Evolutionary conservation across 108 stramenopile genomes (phyloP), one percentile per base, ranked within the genome.

Genomic region (Mediolabrus comicus): DNA sequence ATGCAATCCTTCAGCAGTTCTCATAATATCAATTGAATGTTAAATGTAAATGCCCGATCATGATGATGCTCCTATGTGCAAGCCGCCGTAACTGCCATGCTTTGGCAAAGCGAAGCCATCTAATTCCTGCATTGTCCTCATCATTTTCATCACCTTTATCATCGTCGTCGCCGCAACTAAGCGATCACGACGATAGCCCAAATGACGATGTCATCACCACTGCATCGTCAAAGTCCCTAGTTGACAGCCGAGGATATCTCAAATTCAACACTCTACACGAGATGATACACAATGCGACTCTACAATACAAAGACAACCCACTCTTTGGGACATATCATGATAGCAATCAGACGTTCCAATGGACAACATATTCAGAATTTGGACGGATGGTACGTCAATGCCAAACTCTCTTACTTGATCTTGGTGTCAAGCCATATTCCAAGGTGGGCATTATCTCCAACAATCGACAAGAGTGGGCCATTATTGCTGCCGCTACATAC

Each of bases 381-480:
- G 86, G 68, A 3, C 62, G 83, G 38, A 62, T 72, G 49, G 92
- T 94, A 19, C 60, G 82, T 55, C 53, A 41, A 22, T 80, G 80
- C 35, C 65, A 87, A 12, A 57, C 80, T 7, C 72, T 91, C 27
- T 52, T 94, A 65, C 71, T 73, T 41, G 86, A 94, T 61, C 46
- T 63, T 16, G 41, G 89, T 28, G 84, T 94, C 3, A 51, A 62
- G n/a, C 65, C 87, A 36, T 83, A 77, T 55, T 85, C 82, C 57
- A 90, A 84, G 62, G 86, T 97, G 14, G 95, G 88, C 16, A 83
- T 95, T n/a, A 95, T 97, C 52, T 65, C 87, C 74, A 95, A 96
- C 80, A 97, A 97, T 69, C 87, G 97, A 19, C 87, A 86, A 61
- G 95, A 97, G 68, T 98, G 97, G 97, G 96, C 95, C 0, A 84